Evolutionary conservation across 768 basidiomycete species (phyloP).

Genomic region (Trametes sanguinea): DNA sequence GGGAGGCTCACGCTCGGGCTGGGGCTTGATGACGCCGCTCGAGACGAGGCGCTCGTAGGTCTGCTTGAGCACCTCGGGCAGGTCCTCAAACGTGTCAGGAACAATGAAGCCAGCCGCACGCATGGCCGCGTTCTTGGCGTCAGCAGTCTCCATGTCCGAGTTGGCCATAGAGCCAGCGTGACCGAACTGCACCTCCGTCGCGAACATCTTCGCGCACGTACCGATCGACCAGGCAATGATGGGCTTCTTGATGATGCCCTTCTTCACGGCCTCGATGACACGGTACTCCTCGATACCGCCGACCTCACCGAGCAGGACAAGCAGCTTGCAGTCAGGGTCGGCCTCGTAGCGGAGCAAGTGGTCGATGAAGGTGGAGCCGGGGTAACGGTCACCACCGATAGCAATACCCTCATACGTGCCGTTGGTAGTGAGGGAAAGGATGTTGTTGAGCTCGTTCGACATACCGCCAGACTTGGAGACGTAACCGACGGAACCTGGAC

Average conservation of each 20-base stretch:
- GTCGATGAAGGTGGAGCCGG: conserved; percentile 98
- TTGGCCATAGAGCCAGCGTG: conserved; percentile 99
- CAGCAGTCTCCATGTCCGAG: conserved; percentile 95
- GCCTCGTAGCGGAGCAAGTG: conserved; percentile 96
- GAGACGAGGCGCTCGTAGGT: conserved; percentile 83
- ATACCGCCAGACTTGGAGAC: conserved; percentile 99
- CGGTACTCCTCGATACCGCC: conserved; percentile 99
- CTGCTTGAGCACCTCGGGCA: conserved; percentile 80
- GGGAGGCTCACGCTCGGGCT: conserved; percentile 85
- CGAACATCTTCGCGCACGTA: conserved; percentile 99
- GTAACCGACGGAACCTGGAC: conserved; percentile 95
- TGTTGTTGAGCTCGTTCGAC: conserved; percentile 99
- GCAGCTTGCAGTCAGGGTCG: conserved; percentile 98
- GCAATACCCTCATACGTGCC: conserved; percentile 99
- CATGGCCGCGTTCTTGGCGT: conserved; percentile 97
- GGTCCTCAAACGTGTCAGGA: conserved; percentile 95
- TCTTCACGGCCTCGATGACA: conserved; percentile 96
- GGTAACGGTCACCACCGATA: conserved; percentile 99
- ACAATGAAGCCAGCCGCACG: conserved; percentile 93
- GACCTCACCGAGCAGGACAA: conserved; percentile 97
- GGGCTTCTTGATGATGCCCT: conserved; percentile 93
- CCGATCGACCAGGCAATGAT: conserved; percentile 99
- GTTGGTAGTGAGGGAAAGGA: conserved; percentile 93
- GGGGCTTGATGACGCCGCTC: conserved; percentile 64
- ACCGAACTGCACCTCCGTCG: conserved; percentile 98